Base-by-base conservation (phyloP, 768 basidiomycete species). In the Cystofilobasidium macerans region DNA sequence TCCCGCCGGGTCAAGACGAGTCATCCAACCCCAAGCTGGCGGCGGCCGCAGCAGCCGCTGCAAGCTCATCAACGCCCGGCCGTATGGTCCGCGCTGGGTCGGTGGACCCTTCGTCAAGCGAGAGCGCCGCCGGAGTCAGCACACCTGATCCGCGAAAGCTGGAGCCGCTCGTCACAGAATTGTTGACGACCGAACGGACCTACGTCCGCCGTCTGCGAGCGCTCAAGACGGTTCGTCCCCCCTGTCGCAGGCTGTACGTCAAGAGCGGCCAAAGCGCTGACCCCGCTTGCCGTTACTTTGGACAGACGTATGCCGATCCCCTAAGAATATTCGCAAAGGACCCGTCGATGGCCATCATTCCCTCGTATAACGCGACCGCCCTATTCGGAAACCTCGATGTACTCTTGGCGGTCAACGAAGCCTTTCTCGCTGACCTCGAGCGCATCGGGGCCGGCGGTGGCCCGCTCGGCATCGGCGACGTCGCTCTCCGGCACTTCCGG, bases 361-460 rank as follows among this genome's bases (percentile, higher is more conserved):
- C 88, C 0, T 77, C 84, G 26, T 97, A 94, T 74, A 88, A 97
- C 74, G 93, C 93, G 38, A 92, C 88, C 70, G 88, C 84, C 1
- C 81, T 99, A 28, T 98, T 99, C 71, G 89, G 89, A 62, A 98
- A 99, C 76, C 82, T 97, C 59, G 93, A 97, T 75, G 85, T 83
- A 60, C 81, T 99, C 26, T 76, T 97, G 3, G 85, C 85, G 1
- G 87, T 89, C n/a, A 91, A 97, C 72, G 87, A 89, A 72, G 84
- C 85, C 0, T 93, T 98, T 74, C 78, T 97, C 42, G 75, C 77
- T 1, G 89, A 93, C 72, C 78, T 99, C 38, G 89, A 93, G 74
- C 81, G 75, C 86, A 69, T 84, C 40, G 78, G 79, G 26, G 38
- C 36, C 30, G 13, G 7, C 82, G 85, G 84, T 57, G 73, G 78